phyloP scores from a whole-genome alignment of 176 grass and related monocot species.

The Puccinellia tenuiflora region DNA sequence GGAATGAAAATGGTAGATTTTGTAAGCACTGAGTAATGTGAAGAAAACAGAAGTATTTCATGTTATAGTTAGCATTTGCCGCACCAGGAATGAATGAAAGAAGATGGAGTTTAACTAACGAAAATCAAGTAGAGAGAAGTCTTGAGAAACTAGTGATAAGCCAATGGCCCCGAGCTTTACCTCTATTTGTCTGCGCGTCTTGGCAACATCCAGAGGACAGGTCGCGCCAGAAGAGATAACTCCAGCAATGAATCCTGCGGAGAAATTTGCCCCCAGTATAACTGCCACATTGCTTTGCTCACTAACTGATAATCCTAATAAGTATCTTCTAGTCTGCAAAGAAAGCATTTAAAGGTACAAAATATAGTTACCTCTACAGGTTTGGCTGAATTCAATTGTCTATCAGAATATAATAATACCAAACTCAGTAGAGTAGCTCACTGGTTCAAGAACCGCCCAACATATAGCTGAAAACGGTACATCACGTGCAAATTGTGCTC shows the following conservation, averaged over 20 bases:
- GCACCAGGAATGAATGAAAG: neutral
- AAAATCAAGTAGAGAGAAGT: neutral
- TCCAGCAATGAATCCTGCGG: slow-evolving; percentile 76
- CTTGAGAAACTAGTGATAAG: neutral
- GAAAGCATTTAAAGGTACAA: neutral
- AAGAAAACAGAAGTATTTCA: neutral
- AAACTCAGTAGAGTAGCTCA: slow-evolving; percentile 32
- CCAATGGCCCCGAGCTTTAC: slow-evolving; percentile 7
- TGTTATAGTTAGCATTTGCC: neutral
- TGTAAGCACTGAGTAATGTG: neutral
- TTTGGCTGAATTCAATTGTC: neutral
- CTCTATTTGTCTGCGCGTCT: slow-evolving; percentile 92
- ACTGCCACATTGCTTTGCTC: slow-evolving; percentile 50
- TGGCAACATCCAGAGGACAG: slow-evolving; percentile 92
- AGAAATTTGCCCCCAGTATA: slow-evolving; percentile 73
- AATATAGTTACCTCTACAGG: slow-evolving; percentile 1
- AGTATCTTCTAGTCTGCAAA: slow-evolving; percentile 58
- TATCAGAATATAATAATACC: slow-evolving; percentile 20
- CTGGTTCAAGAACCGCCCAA: slow-evolving; percentile 87
- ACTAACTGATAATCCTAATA: slow-evolving; percentile 41
- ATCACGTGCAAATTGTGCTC: slow-evolving; percentile 92
- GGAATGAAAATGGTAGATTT: slow-evolving; percentile 25
- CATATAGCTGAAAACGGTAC: slow-evolving; percentile 94
- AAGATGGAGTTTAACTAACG: neutral
- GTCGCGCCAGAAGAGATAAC: slow-evolving; percentile 70